A percentile compares a stretch with the other conserved stretches of the same genome.
Evolutionary conservation across 108 stramenopile genomes (phyloP).

Genomic region (Cyclotella cryptica): DNA sequence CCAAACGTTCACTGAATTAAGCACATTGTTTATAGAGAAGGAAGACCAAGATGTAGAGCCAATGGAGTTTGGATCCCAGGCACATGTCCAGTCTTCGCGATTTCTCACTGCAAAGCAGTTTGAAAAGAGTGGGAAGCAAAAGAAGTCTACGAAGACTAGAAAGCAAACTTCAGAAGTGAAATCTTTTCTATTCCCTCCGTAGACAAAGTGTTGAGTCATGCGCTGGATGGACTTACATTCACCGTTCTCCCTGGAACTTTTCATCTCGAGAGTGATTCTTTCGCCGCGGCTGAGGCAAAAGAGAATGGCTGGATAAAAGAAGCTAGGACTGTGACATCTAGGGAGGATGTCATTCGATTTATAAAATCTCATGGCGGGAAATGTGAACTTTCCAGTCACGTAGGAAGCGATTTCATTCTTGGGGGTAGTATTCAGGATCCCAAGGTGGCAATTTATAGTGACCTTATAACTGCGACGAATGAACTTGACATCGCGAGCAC

Average conservation of each 20-base stretch:
- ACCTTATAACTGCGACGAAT: too few relatives aligned
- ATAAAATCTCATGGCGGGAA: too few relatives aligned
- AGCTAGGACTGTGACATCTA: too few relatives aligned
- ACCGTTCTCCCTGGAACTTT: slow-evolving; percentile 76
- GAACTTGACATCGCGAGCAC: too few relatives aligned
- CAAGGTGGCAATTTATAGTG: too few relatives aligned
- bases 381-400: too few relatives aligned
- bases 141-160: slow-evolving; percentile 43
- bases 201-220: slow-evolving; percentile 11
- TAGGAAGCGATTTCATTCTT: slow-evolving; percentile 28
- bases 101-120: slow-evolving; percentile 79
- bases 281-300: slow-evolving; percentile 66
- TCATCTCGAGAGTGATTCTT: slow-evolving; percentile 48
- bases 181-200: slow-evolving; percentile 37
- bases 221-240: slow-evolving; percentile 65
- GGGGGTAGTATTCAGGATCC: too few relatives aligned
- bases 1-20: slow-evolving; percentile 48
- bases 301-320: slow-evolving; percentile 72
- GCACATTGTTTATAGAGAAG: slow-evolving; percentile 53
- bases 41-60: slow-evolving; percentile 35
- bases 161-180: slow-evolving; percentile 33
- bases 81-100: slow-evolving; percentile 18
- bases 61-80: slow-evolving; percentile 32
- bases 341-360: too few relatives aligned
- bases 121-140: slow-evolving; percentile 36